These are phyloP conservation scores for Heterobasidion parviporum DNA, from an alignment of 1,284 basidiomycete genomes.

Conservation along the genomic window DNA sequence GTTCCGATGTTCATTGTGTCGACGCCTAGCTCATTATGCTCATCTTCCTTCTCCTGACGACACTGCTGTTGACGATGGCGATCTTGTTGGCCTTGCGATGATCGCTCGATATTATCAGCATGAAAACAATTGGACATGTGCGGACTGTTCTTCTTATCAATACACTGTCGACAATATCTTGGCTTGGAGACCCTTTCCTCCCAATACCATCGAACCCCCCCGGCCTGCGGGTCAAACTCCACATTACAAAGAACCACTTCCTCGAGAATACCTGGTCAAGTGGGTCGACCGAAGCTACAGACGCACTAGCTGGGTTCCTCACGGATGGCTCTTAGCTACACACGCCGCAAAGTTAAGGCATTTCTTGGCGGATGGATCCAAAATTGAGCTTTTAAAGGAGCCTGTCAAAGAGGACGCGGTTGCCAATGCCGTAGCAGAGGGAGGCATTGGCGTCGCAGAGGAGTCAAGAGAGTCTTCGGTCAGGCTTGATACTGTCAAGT, in stretches of 20 bases:
- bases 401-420: constrained; percentile 19
- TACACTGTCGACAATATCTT: constrained; percentile 80
- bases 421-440: constrained; percentile 21
- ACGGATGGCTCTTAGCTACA: constrained; percentile 76
- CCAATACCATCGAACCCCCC: constrained; percentile 45
- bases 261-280: constrained; percentile 87
- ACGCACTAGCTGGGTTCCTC: constrained; percentile 81
- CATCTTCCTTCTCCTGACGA: constrained; percentile 51
- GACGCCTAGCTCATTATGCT: constrained; percentile 71
- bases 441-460: constrained; percentile 19
- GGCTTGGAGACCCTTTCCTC: constrained; percentile 81
- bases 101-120: constrained; percentile 61
- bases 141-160: constrained; percentile 69
- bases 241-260: constrained; percentile 53
- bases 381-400: constrained; percentile 46
- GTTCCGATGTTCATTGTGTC: constrained; percentile 78
- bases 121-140: constrained; percentile 64
- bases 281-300: constrained; percentile 74
- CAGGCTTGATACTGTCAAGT: constrained; percentile 25
- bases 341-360: constrained; percentile 58
- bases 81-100: constrained; percentile 26
- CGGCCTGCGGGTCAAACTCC: constrained; percentile 32
- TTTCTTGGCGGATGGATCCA: constrained; percentile 67
- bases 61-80: constrained; percentile 26
- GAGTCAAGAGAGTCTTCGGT: constrained; percentile 23